These are phyloP conservation scores for Fraxinus sp. DNA, from an alignment of 305 asterid species.

Conservation along the genomic window DNA sequence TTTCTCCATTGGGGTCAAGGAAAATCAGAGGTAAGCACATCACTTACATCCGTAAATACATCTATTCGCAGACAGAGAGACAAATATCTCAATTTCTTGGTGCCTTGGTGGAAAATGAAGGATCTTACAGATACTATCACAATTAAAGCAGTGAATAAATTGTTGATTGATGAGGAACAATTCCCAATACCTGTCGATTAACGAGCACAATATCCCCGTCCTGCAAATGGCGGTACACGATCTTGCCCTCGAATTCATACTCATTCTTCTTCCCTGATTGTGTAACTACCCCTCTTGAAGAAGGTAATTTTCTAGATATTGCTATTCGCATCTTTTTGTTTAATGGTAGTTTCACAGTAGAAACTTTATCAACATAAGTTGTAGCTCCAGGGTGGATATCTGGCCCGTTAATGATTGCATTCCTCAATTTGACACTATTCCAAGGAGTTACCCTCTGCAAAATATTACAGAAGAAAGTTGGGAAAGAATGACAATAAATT, in stretches of 20 bases:
- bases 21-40: not conserved
- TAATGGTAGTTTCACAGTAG: constrained; percentile 49
- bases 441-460: constrained; percentile 91
- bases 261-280: constrained; percentile 60
- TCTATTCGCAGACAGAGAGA: not conserved
- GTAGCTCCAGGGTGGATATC: constrained; percentile 88
- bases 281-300: constrained; percentile 69
- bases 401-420: constrained; percentile 80
- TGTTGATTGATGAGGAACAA: constrained; percentile 17
- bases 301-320: constrained; percentile 74
- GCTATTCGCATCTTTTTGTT: constrained; percentile 52
- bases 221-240: constrained; percentile 80
- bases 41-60: not conserved
- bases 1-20: not conserved
- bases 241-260: constrained; percentile 80
- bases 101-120: not conserved
- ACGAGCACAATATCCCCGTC: constrained; percentile 98
- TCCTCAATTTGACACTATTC: constrained; percentile 81
- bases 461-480: constrained; percentile 19
- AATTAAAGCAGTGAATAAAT: constrained; percentile 10
- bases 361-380: constrained; percentile 60
- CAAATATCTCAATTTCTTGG: not conserved
- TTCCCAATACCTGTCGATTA: constrained; percentile 75
- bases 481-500: constrained; percentile 5
- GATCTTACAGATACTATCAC: not conserved